Evolutionary conservation across 2,329 filamentous ascomycete species (phyloP).

Genomic region (Alternaria rosae): DNA sequence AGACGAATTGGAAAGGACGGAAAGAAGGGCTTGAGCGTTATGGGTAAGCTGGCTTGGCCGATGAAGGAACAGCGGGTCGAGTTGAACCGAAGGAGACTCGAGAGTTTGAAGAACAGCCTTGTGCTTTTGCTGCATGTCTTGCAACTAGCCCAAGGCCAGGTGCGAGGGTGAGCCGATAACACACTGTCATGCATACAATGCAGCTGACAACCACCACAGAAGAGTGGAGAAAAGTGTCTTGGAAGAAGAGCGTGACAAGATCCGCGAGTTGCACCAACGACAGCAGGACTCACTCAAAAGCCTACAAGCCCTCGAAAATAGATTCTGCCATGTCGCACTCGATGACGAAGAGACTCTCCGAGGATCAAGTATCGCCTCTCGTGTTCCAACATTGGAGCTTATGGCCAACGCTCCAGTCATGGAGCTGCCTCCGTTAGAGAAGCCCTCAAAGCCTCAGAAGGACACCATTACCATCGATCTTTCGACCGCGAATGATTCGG

Average conservation of each 20-base stretch:
- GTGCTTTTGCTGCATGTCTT: slow-evolving; percentile 37
- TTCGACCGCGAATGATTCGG: slow-evolving; percentile 12
- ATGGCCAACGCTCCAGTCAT: slow-evolving; percentile 10
- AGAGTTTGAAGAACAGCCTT: slow-evolving; percentile 39
- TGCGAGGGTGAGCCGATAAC: slow-evolving; percentile 15
- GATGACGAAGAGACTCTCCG: slow-evolving; percentile 24
- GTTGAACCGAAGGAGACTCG: slow-evolving; percentile 30
- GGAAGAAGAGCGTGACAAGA: slow-evolving; percentile 32
- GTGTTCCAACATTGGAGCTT: slow-evolving; percentile 25
- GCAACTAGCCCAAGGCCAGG: slow-evolving; percentile 32
- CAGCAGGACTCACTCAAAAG: slow-evolving; percentile 36
- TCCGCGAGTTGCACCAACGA: slow-evolving; percentile 35
- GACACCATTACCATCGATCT: slow-evolving; percentile 1
- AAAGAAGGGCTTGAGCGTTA: slow-evolving; percentile 18
- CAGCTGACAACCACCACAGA: slow-evolving; percentile 9
- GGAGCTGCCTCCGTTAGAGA: not conserved
- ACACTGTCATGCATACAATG: not conserved
- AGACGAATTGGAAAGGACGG: slow-evolving; percentile 23
- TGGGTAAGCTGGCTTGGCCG: slow-evolving; percentile 34
- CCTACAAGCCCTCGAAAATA: slow-evolving; percentile 30
- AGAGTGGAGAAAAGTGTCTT: slow-evolving; percentile 25
- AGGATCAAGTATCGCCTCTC: slow-evolving; percentile 16
- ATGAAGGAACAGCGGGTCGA: slow-evolving; percentile 36
- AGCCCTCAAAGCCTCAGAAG: not conserved
- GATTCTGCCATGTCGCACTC: slow-evolving; percentile 22